Evolutionary conservation across 805 yeast species (phyloP).

Genomic region (Grigorovia jiainica): DNA sequence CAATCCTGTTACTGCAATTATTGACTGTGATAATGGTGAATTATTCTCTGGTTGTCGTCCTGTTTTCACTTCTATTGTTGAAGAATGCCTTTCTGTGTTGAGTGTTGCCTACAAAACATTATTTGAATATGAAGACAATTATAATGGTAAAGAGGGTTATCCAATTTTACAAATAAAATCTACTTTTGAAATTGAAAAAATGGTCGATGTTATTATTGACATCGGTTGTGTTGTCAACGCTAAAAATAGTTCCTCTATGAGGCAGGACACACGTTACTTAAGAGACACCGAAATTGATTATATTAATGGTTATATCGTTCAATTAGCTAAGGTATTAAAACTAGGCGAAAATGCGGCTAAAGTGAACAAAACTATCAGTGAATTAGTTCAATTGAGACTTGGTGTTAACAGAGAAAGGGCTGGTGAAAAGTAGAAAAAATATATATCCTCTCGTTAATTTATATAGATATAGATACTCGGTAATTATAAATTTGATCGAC

Average conservation of each 20-base stretch:
- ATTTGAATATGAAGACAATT: conserved; percentile 20
- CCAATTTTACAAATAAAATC: conserved; percentile 24
- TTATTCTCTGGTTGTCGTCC: conserved; percentile 41
- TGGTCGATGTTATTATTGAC: conserved; percentile 30
- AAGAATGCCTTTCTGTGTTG: conserved; percentile 28
- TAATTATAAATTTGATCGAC: too few species aligned
- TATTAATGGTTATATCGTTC: conserved; percentile 71
- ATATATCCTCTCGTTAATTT: too few species aligned
- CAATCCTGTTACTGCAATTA: conserved; percentile 71
- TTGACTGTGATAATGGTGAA: conserved; percentile 73
- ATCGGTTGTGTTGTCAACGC: conserved; percentile 41
- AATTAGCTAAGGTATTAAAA: conserved; percentile 39
- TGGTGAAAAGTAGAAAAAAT: not conserved
- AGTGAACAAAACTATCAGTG: conserved; percentile 27
- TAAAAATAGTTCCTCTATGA: conserved; percentile 46
- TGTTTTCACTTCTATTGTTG: conserved; percentile 27
- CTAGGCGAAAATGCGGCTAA: conserved; percentile 19
- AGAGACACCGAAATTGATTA: conserved; percentile 68
- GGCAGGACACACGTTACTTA: conserved; percentile 45
- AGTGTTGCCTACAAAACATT: conserved; percentile 20
- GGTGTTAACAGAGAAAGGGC: conserved; percentile 19
- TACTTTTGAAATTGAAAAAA: conserved; percentile 24
- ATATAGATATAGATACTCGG: too few species aligned
- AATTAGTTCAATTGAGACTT: conserved; percentile 29
- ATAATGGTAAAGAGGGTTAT: conserved; percentile 11